A percentile compares a stretch with the other conserved stretches of the same genome.
Evolutionary conservation across 2,329 filamentous ascomycete species (phyloP).

Genomic region (Fusarium vanettenii): DNA sequence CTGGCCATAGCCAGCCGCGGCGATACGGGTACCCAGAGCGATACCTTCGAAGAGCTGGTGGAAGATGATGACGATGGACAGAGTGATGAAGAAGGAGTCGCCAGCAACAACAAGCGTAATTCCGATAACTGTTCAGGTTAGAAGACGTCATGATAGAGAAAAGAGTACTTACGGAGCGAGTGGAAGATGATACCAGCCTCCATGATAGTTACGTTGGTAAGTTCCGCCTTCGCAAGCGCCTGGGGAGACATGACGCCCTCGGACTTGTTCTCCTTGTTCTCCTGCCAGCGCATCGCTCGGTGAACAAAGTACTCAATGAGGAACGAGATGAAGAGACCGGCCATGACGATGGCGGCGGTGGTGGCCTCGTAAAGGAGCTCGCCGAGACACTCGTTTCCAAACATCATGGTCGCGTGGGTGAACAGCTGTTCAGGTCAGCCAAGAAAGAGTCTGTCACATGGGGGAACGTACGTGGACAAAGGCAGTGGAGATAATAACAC

Average conservation of each 20-base stretch:
- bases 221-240: slow-evolving; percentile 41
- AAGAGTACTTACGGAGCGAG: slow-evolving; percentile 65
- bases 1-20: slow-evolving; percentile 59
- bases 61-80: slow-evolving; percentile 77
- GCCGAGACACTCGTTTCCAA: slow-evolving; percentile 75
- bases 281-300: slow-evolving; percentile 60
- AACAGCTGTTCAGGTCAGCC: slow-evolving; percentile 63
- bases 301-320: slow-evolving; percentile 75
- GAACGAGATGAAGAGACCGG: slow-evolving; percentile 78
- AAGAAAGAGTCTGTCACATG: fast-evolving
- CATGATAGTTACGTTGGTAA: slow-evolving; percentile 65
- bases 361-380: slow-evolving; percentile 74
- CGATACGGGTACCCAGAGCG: slow-evolving; percentile 78
- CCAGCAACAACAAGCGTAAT: slow-evolving; percentile 70
- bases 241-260: slow-evolving; percentile 31
- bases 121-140: slow-evolving; percentile 64
- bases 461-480: slow-evolving; percentile 69
- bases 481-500: slow-evolving; percentile 77
- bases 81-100: slow-evolving; percentile 65
- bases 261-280: slow-evolving; percentile 41
- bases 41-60: slow-evolving; percentile 84
- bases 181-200: slow-evolving; percentile 82
- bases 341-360: slow-evolving; percentile 78
- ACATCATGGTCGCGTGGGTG: slow-evolving; percentile 79
- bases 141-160: neutral